These are phyloP conservation scores for Xylaria flabelliformis DNA, from an alignment of 495 filamentous ascomycete species.

Conservation along the genomic window DNA sequence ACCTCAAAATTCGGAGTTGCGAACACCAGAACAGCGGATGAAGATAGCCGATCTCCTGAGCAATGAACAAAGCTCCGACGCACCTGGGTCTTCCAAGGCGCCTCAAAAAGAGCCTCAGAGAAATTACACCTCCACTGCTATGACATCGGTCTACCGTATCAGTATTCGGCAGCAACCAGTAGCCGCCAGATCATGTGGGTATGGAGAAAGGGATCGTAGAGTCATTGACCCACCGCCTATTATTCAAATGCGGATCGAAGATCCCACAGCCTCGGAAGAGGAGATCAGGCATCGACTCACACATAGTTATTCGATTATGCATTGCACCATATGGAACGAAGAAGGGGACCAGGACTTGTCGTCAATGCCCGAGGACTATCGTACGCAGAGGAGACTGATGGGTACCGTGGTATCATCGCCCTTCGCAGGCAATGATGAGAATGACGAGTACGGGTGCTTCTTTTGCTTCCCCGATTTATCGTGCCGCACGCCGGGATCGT, in stretches of 20 bases:
- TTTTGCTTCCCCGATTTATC: conserved; percentile 96
- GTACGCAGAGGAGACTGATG: conserved; percentile 73
- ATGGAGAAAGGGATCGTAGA: conserved; percentile 89
- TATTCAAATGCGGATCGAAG: conserved; percentile 79
- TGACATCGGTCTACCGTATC: conserved; percentile 50
- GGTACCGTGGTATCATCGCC: conserved; percentile 78
- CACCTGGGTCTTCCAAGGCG: conserved; percentile 28
- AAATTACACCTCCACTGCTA: conserved; percentile 22
- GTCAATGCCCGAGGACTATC: conserved; percentile 62
- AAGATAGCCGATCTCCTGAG: conserved; percentile 54
- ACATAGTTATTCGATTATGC: conserved; percentile 80
- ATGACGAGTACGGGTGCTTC: conserved; percentile 76
- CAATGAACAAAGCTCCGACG: conserved; percentile 33
- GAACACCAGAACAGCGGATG: conserved; percentile 49
- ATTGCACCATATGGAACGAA: conserved; percentile 77
- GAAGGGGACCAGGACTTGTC: conserved; percentile 66
- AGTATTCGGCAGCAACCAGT: conserved; percentile 88
- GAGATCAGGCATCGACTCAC: conserved; percentile 67
- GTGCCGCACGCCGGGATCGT: conserved; percentile 83
- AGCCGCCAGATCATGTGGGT: conserved; percentile 90
- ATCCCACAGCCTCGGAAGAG: conserved; percentile 60
- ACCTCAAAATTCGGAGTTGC: conserved; percentile 33
- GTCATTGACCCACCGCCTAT: conserved; percentile 97
- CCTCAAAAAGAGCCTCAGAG: conserved; percentile 37
- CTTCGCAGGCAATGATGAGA: conserved; percentile 71